Percentiles rank a stretch among this genome's conserved stretches.
Evolutionary conservation across 2,329 filamentous ascomycete genomes (phyloP).

Genomic region (Aaosphaeria arxii): DNA sequence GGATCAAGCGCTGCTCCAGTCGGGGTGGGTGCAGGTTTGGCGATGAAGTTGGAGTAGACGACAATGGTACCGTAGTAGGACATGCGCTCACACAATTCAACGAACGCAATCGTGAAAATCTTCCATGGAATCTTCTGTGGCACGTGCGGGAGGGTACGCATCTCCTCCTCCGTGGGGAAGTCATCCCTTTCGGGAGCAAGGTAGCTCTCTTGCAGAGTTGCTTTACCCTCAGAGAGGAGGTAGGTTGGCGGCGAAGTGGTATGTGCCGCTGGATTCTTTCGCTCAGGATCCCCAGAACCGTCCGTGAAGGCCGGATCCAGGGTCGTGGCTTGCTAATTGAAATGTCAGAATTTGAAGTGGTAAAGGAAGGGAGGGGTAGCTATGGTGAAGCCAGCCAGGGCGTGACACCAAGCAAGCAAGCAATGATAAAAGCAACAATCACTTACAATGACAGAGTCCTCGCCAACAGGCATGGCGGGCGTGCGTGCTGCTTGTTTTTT

Average conservation of each 20-base stretch:
- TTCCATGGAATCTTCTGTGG: conserved; percentile 33
- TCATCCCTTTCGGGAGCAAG: conserved; percentile 6
- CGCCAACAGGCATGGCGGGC: no score
- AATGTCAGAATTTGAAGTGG: no score
- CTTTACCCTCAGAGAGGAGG: background rate
- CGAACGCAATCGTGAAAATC: conserved; percentile 33
- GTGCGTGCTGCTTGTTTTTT: no score
- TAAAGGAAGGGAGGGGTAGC: no score
- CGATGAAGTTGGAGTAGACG: conserved; percentile 40
- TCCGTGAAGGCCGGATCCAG: background rate
- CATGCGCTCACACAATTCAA: conserved; percentile 38
- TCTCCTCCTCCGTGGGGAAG: conserved; percentile 34
- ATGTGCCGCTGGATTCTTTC: background rate
- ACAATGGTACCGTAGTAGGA: conserved; percentile 37
- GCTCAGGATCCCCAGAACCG: background rate
- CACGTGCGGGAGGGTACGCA: conserved; percentile 33
- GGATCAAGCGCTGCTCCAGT: conserved; percentile 9
- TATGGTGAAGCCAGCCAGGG: no score
- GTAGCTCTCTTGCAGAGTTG: background rate
- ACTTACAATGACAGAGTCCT: no score
- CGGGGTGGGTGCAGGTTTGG: conserved; percentile 19
- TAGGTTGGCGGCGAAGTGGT: background rate
- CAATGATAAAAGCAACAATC: no score
- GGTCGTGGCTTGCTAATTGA: background rate
- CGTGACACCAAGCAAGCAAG: no score